phyloP scores from a whole-genome alignment of 208 protist genomes.

The Crithidia thermophila region DNA sequence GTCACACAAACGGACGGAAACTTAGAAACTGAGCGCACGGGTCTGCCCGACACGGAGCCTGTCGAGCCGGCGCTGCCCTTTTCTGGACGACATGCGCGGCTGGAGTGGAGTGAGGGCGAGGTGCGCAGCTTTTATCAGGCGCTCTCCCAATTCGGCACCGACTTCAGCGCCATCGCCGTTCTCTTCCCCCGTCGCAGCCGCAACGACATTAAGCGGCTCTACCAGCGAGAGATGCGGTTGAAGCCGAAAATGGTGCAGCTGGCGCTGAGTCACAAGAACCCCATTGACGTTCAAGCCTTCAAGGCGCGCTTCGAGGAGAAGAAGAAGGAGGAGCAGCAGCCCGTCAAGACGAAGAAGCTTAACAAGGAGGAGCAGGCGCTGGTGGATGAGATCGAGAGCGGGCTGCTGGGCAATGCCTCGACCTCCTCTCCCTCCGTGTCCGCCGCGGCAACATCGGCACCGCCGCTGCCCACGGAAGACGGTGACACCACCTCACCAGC shows the following conservation, averaged over 20 bases:
- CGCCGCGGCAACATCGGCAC: neutral
- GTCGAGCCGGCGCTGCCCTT: neutral
- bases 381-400: conserved; percentile 58
- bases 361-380: conserved; percentile 50
- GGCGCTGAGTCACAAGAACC: conserved; percentile 53
- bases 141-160: conserved; percentile 88
- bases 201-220: conserved; percentile 84
- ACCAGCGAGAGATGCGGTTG: conserved; percentile 73
- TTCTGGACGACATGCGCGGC: conserved; percentile 25
- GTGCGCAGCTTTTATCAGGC: conserved; percentile 75
- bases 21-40: no score
- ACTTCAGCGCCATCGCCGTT: conserved; percentile 87
- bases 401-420: conserved; percentile 27
- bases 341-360: conserved; percentile 16
- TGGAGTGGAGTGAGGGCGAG: conserved; percentile 82
- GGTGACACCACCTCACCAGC: no score
- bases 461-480: no score
- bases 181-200: conserved; percentile 66
- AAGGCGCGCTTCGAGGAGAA: conserved; percentile 46
- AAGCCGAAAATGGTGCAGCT: conserved; percentile 50
- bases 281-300: conserved; percentile 77
- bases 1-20: no score
- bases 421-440: no score
- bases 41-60: no score
- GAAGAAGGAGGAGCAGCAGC: conserved; percentile 30